These are phyloP conservation scores for Cercospora sesami DNA, from an alignment of 2,329 filamentous ascomycete species.

Conservation along the genomic window DNA sequence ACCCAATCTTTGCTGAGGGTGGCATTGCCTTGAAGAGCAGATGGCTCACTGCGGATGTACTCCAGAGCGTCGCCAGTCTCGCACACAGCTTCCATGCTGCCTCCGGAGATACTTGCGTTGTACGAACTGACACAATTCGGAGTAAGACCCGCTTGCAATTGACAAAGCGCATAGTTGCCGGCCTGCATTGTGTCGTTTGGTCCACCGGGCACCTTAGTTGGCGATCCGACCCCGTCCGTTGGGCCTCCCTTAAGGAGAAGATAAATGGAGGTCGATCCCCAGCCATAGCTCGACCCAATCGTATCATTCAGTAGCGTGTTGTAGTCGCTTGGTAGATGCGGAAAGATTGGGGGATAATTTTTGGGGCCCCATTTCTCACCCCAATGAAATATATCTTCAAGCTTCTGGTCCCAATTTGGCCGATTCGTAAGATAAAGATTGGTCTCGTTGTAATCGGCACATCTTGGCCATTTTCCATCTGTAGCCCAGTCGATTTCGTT, in stretches of 20 bases:
- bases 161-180: slow-evolving; percentile 65
- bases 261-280: slow-evolving; percentile 61
- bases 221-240: slow-evolving; percentile 2
- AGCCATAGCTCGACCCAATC: slow-evolving; percentile 19
- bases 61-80: slow-evolving; percentile 58
- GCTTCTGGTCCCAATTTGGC: slow-evolving; percentile 9
- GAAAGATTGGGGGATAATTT: slow-evolving; percentile 44
- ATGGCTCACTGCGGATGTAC: slow-evolving; percentile 54
- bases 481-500: slow-evolving; percentile 12
- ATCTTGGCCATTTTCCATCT: slow-evolving; percentile 19
- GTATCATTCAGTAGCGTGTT: slow-evolving; percentile 66
- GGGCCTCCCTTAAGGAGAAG: slow-evolving; percentile 57
- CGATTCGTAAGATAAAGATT: slow-evolving; percentile 24
- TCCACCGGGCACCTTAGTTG: not conserved
- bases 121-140: slow-evolving; percentile 65
- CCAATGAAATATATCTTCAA: slow-evolving; percentile 73
- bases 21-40: slow-evolving; percentile 56
- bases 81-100: slow-evolving; percentile 62
- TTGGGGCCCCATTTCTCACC: slow-evolving; percentile 49
- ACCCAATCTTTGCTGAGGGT: slow-evolving; percentile 46
- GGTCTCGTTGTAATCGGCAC: slow-evolving; percentile 11
- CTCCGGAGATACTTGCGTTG: slow-evolving; percentile 53
- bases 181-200: slow-evolving; percentile 5
- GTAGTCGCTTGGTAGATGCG: slow-evolving; percentile 57
- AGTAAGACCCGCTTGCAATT: slow-evolving; percentile 63